Conservation (phyloP, 176 grass and related monocot species). For the Microstegium vimineum region DNA sequence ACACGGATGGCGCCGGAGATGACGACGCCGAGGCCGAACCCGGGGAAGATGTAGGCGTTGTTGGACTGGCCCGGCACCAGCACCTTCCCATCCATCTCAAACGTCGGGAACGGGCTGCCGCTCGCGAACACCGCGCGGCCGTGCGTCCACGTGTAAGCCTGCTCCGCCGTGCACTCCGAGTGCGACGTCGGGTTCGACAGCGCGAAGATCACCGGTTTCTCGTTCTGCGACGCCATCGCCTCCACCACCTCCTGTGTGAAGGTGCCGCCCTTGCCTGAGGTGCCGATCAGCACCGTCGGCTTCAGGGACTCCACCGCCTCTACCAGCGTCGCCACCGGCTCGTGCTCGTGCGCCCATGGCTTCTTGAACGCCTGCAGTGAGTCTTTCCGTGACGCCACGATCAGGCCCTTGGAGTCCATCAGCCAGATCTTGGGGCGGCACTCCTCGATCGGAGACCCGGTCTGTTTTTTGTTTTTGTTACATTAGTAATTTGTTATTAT, state of each 20-base stretch:
- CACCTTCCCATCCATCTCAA: conserved; percentile 69
- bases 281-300: conserved; percentile 93
- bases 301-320: conserved; percentile 85
- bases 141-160: conserved; percentile 76
- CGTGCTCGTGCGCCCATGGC: conserved; percentile 89
- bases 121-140: conserved; percentile 89
- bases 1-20: conserved; percentile 89
- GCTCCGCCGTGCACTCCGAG: conserved; percentile 92
- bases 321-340: conserved; percentile 57
- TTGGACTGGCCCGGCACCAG: conserved; percentile 75
- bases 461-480: too few species aligned
- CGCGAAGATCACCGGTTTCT: conserved; percentile 80
- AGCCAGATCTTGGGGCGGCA: conserved; percentile 96
- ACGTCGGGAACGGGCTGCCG: conserved; percentile 81
- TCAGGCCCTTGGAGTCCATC: conserved; percentile 93
- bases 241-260: conserved; percentile 87
- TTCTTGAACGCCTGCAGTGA: conserved; percentile 96
- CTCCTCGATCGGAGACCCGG: conserved; percentile 55
- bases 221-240: conserved; percentile 77
- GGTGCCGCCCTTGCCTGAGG: conserved; percentile 74
- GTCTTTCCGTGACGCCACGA: conserved; percentile 64
- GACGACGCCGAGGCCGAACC: conserved; percentile 87
- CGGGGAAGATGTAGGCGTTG: conserved; percentile 96
- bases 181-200: conserved; percentile 97
- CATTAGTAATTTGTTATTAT: too few species aligned